phyloP scores from a whole-genome alignment of 805 yeast genomes.

The Saccharomycopsis schoenii region DNA sequence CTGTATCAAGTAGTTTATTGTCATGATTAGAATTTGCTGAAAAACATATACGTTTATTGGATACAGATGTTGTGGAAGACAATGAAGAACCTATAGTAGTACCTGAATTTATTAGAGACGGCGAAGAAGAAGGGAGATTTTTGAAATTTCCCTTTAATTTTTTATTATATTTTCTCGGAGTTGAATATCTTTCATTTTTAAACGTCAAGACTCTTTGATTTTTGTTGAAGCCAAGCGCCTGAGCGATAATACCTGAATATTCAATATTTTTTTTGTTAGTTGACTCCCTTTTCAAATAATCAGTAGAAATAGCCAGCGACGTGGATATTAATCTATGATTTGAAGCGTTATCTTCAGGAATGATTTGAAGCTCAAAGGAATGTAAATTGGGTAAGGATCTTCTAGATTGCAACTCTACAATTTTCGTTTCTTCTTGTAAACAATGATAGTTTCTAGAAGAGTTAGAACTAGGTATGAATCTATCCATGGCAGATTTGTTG shows the following conservation, averaged over 20 bases:
- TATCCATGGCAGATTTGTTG: background rate
- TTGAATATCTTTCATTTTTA: background rate
- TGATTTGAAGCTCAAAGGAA: background rate
- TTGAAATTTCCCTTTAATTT: background rate
- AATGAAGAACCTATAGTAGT: background rate
- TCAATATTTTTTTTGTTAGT: background rate
- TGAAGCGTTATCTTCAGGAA: background rate
- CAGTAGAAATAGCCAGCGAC: background rate
- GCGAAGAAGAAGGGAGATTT: background rate
- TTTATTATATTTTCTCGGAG: background rate
- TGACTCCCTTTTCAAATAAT: background rate
- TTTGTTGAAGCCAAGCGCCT: constrained; percentile 38
- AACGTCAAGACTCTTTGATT: constrained; percentile 33
- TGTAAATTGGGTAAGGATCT: background rate
- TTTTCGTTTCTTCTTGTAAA: background rate
- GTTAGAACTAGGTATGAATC: constrained; percentile 7
- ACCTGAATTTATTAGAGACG: background rate
- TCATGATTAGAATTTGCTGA: background rate
- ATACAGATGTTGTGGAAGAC: background rate
- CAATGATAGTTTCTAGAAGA: constrained; percentile 2
- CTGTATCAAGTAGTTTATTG: constrained; percentile 2
- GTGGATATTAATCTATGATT: background rate
- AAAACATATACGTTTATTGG: background rate
- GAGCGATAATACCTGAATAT: constrained; percentile 36
- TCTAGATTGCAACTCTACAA: background rate